Evolutionary conservation across 2,329 filamentous ascomycete species (phyloP).

Genomic region (Fusarium dlaminii): DNA sequence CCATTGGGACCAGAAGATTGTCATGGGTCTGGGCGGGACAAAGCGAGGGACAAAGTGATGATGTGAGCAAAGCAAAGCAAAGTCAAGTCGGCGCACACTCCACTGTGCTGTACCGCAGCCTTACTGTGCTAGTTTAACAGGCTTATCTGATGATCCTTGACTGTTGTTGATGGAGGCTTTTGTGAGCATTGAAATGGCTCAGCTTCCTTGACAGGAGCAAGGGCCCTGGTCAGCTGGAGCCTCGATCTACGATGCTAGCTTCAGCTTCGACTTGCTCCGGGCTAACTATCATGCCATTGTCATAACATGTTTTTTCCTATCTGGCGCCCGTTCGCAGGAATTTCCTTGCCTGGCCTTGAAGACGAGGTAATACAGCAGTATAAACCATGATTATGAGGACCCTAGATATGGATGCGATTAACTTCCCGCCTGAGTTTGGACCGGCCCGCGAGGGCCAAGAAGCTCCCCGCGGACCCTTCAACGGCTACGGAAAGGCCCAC

Average conservation of each 20-base stretch:
- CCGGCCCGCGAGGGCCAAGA: constrained; percentile 28
- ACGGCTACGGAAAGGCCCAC: constrained; percentile 22
- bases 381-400: not conserved
- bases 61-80: constrained; percentile 9
- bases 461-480: constrained; percentile 27
- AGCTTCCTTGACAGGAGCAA: constrained; percentile 28
- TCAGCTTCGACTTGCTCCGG: constrained; percentile 23
- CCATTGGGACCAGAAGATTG: constrained; percentile 13
- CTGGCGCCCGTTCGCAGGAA: not conserved
- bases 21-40: constrained; percentile 21
- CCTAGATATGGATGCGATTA: constrained; percentile 20
- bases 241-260: constrained; percentile 30
- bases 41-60: constrained; percentile 25
- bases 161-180: constrained; percentile 15
- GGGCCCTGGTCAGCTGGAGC: constrained; percentile 36
- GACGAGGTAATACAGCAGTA: constrained; percentile 7
- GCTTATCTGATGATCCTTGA: constrained; percentile 38
- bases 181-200: constrained; percentile 27
- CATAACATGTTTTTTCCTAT: not conserved
- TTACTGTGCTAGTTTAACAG: constrained; percentile 11
- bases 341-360: not conserved
- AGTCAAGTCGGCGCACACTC: constrained; percentile 15
- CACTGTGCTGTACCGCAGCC: constrained; percentile 23
- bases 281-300: constrained; percentile 22
- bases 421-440: constrained; percentile 33